A percentile compares a stretch with the other conserved stretches of the same genome.
phyloP scores from a whole-genome alignment of 305 asterid genomes.

The Solanum chacoense region DNA sequence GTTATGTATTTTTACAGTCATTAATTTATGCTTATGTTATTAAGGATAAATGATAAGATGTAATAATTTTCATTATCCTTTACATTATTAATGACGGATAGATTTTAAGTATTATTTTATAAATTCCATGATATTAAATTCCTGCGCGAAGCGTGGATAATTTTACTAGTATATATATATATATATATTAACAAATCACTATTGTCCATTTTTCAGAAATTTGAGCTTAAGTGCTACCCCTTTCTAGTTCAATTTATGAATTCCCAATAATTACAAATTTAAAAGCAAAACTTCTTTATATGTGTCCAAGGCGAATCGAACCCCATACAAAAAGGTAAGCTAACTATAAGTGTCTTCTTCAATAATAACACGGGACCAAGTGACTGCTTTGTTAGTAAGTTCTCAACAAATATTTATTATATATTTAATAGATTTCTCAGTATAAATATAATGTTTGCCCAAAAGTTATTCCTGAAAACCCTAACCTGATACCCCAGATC shows the following conservation, averaged over 20 bases:
- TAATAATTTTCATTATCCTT: too few species aligned
- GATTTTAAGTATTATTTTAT: too few species aligned
- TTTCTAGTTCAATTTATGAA: slow-evolving; percentile 68
- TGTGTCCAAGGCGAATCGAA: neutral
- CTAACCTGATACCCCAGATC: neutral
- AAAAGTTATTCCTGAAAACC: neutral
- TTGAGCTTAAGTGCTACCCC: slow-evolving; percentile 74
- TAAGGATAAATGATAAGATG: too few species aligned
- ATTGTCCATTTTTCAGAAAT: slow-evolving; percentile 41
- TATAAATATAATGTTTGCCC: neutral
- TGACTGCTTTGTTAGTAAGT: neutral
- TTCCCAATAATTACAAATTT: neutral
- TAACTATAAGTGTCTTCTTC: neutral
- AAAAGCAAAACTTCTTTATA: neutral
- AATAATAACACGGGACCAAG: neutral
- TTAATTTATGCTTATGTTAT: too few species aligned
- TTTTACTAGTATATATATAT: too few species aligned
- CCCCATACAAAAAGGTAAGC: neutral
- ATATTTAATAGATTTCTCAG: neutral
- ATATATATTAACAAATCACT: neutral
- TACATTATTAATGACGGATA: too few species aligned
- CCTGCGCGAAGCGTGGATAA: too few species aligned
- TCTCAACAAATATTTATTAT: neutral
- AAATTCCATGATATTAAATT: too few species aligned
- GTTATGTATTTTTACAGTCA: too few species aligned